Evolutionary conservation across 192 early-diverging fungal genomes (phyloP).

Genomic region (Neocallimastix lanati): DNA sequence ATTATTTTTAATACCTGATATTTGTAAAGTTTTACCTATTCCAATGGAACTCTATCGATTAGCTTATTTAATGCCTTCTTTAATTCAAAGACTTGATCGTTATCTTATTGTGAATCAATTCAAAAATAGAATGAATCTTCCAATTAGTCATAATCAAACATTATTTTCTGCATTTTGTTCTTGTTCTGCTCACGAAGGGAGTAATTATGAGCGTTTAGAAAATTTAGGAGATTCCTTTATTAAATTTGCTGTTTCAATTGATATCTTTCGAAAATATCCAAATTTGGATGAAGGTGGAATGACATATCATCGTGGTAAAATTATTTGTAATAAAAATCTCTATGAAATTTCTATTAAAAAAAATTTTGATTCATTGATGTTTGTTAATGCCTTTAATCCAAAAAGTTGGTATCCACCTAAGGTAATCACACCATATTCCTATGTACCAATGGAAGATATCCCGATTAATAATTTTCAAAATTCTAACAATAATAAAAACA

Average conservation of each 20-base stretch:
- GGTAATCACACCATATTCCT: not conserved
- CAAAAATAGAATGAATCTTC: not conserved
- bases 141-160: not conserved
- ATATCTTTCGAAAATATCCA: not conserved
- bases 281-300: not conserved
- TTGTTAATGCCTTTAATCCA: not conserved
- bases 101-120: not conserved
- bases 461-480: no score
- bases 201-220: not conserved
- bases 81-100: not conserved
- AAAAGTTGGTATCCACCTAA: not conserved
- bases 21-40: not conserved
- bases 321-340: not conserved
- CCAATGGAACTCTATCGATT: not conserved
- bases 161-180: not conserved
- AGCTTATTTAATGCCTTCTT: not conserved
- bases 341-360: not conserved
- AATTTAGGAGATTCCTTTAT: not conserved
- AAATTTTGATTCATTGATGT: not conserved
- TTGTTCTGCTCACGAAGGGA: not conserved
- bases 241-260: not conserved
- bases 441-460: not conserved
- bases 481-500: no score
- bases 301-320: not conserved
- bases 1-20: not conserved